Evolutionary conservation across 768 basidiomycete species (phyloP).

Genomic region (Amanita pseudoporphyria): DNA sequence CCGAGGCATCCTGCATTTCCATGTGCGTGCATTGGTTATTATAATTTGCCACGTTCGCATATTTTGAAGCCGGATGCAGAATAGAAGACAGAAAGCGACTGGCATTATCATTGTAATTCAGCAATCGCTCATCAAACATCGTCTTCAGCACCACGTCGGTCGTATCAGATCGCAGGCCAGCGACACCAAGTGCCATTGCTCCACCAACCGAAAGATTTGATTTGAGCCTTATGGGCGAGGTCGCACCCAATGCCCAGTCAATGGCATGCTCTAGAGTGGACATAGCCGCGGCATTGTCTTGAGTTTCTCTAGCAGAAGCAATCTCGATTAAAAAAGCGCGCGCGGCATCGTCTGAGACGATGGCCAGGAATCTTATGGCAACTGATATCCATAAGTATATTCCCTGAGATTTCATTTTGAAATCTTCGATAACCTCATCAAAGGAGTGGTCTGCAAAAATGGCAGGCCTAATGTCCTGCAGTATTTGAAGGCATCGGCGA

Average conservation of each 20-base stretch:
- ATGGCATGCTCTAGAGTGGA: background rate
- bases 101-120: background rate
- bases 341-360: background rate
- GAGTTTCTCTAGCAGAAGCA: background rate
- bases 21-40: background rate
- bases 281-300: background rate
- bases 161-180: background rate
- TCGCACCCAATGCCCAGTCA: background rate
- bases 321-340: background rate
- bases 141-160: background rate
- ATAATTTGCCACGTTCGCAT: background rate
- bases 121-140: background rate
- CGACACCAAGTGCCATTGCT: constrained; percentile 1
- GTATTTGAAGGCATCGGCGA: background rate
- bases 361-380: background rate
- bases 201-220: background rate
- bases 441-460: background rate
- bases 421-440: background rate
- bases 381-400: background rate
- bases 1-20: background rate
- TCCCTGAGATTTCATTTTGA: background rate
- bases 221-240: background rate
- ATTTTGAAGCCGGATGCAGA: background rate
- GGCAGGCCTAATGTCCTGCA: background rate
- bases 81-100: background rate